A percentile compares a stretch with the other conserved stretches of the same genome.
Conservation (phyloP, 2,329 filamentous ascomycete genomes). For the Hypoxylon sp. region DNA sequence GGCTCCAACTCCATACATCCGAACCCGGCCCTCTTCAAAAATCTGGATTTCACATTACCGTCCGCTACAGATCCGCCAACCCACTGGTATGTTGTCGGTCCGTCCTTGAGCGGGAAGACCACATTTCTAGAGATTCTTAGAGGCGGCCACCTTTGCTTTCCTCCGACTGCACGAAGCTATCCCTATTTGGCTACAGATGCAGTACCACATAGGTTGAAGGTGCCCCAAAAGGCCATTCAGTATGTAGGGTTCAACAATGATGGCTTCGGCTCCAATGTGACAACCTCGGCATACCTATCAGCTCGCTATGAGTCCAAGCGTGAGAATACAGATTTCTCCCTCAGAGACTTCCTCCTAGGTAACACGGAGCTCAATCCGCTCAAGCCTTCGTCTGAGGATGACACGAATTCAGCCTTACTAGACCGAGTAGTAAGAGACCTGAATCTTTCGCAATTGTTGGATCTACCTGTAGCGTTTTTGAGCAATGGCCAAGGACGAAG, state of each 20-base stretch:
- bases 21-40: constrained; percentile 80
- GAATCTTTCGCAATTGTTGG: constrained; percentile 74
- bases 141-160: constrained; percentile 80
- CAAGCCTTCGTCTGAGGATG: constrained; percentile 61
- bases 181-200: constrained; percentile 78
- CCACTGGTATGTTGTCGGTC: constrained; percentile 87
- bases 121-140: constrained; percentile 83
- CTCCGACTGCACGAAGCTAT: constrained; percentile 80
- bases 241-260: constrained; percentile 93
- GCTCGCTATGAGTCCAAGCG: constrained; percentile 90
- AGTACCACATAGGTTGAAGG: constrained; percentile 67
- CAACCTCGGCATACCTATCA: constrained; percentile 84
- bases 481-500: constrained; percentile 94
- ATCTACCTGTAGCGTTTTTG: constrained; percentile 87
- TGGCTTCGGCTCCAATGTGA: constrained; percentile 66
- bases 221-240: constrained; percentile 77
- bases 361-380: constrained; percentile 85
- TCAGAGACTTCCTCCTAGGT: constrained; percentile 83
- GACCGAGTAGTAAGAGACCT: constrained; percentile 76
- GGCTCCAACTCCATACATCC: constrained; percentile 60
- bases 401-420: constrained; percentile 65
- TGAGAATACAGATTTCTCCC: constrained; percentile 88
- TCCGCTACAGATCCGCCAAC: constrained; percentile 64
- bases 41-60: constrained; percentile 77
- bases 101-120: constrained; percentile 82